These are phyloP conservation scores for Myrica gale DNA, from an alignment of 306 rosid genomes.

Conservation along the genomic window DNA sequence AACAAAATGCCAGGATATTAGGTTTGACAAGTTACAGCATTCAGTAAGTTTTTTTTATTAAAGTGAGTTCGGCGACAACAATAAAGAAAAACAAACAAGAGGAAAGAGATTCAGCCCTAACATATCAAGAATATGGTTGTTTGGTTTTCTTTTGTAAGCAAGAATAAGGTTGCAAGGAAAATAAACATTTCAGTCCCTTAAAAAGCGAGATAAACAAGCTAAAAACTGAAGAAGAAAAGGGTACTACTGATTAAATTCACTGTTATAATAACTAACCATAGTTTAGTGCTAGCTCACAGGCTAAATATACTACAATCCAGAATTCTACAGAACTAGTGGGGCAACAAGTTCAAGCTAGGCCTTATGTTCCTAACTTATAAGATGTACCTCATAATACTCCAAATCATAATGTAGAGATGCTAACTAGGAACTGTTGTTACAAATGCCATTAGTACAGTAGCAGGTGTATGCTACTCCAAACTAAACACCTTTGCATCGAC, in stretches of 20 bases:
- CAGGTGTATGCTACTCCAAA: neutral
- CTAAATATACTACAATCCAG: neutral
- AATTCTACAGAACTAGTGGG: neutral
- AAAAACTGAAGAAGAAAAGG: neutral
- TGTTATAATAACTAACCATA: neutral
- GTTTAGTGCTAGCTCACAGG: neutral
- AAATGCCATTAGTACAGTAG: neutral
- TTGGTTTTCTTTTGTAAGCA: too few relatives aligned
- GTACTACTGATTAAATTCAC: neutral
- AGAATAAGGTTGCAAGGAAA: neutral
- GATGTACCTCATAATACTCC: neutral
- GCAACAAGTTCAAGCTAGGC: neutral
- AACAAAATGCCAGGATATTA: neutral
- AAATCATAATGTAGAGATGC: neutral
- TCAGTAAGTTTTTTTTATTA: neutral
- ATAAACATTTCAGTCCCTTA: neutral
- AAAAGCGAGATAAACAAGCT: neutral
- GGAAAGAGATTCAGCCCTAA: too few relatives aligned
- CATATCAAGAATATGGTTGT: too few relatives aligned
- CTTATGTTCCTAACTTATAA: neutral
- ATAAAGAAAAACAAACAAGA: neutral
- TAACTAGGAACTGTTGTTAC: neutral
- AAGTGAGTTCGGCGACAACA: neutral
- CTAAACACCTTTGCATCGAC: neutral
- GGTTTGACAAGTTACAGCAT: neutral